Evolutionary conservation across 176 grass and related monocot species (phyloP), one percentile per base, ranked within the genome.

Genomic region (Carex pumila): DNA sequence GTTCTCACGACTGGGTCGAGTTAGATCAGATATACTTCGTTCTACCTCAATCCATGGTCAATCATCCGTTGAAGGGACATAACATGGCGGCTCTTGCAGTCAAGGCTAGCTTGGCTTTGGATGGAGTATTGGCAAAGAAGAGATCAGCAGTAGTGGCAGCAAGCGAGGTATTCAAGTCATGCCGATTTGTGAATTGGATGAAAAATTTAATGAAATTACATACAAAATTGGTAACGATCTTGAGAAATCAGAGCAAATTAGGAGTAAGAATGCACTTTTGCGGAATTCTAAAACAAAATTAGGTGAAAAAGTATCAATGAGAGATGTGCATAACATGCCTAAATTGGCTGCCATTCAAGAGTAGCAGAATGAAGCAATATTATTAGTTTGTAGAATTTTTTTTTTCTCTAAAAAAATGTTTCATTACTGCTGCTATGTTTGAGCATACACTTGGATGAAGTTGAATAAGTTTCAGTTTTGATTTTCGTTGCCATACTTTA

Each of bases 11-110:
- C 5, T 65, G 53, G 70, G 88, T 92, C 3, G 77, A 72, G 15
- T 21, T 60, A 0, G 88, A 87, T 2, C 83, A 89, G 89, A 76
- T 97, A 50, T 97, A 97, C 73, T 97, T 97, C 65, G 65, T 88
- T 39, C 85, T 97, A 4, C 91, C 91, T 11, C 0, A 12, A 3
- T 43, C 79, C 65, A 89, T 85, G 82, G 89, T 90, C 41, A 30
- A n/a, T 29, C 71, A 53, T 1, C 55, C 84, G 12, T 79, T 94
- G 7, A 84, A 81, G 45, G 91, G 71, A 0, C 50, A 86, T 22
- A 90, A 91, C 61, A 94, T 97, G 91, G 86, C 89, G 13, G 71
- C 84, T 7, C 91, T 97, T 71, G 94, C 88, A 39, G 34, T 85
- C 63, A 91, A 82, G 67, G 90, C 88, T 71, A 85, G 63, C 85